Evolutionary conservation across 768 basidiomycete species (phyloP).

Genomic region (Lentinula boryana): DNA sequence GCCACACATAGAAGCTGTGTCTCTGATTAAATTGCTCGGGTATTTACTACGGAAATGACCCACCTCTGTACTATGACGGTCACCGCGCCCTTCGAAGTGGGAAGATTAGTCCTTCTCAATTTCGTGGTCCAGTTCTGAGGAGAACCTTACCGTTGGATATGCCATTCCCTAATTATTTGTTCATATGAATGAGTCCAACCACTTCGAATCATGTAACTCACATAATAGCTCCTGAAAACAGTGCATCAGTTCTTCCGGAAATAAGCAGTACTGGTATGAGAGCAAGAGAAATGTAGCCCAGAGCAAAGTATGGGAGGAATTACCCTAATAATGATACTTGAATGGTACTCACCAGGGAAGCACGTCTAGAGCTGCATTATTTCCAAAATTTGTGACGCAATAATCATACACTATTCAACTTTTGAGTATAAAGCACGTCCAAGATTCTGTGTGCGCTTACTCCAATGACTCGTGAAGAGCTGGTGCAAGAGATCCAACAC

Average conservation of each 20-base stretch:
- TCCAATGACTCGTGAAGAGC: not conserved
- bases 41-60: not conserved
- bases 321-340: too few species aligned
- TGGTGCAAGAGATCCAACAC: not conserved
- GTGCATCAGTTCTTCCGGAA: too few species aligned
- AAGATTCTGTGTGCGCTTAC: not conserved
- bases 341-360: not conserved
- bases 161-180: not conserved
- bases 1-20: constrained; percentile 1
- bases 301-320: too few species aligned
- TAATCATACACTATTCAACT: not conserved
- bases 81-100: not conserved
- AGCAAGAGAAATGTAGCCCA: too few species aligned
- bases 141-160: not conserved
- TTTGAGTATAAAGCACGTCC: not conserved
- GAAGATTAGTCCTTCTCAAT: not conserved
- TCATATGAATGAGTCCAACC: not conserved
- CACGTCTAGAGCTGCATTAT: not conserved
- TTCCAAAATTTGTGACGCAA: constrained; percentile 4
- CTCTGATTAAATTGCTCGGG: not conserved
- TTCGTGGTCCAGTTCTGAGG: not conserved
- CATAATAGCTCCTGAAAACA: constrained; percentile 3
- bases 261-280: too few species aligned
- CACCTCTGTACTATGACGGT: constrained; percentile 4
- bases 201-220: not conserved